Evolutionary conservation across 495 filamentous ascomycete species (phyloP), one percentile per base, ranked within the genome.

Genomic region (Trichoderma reesei): DNA sequence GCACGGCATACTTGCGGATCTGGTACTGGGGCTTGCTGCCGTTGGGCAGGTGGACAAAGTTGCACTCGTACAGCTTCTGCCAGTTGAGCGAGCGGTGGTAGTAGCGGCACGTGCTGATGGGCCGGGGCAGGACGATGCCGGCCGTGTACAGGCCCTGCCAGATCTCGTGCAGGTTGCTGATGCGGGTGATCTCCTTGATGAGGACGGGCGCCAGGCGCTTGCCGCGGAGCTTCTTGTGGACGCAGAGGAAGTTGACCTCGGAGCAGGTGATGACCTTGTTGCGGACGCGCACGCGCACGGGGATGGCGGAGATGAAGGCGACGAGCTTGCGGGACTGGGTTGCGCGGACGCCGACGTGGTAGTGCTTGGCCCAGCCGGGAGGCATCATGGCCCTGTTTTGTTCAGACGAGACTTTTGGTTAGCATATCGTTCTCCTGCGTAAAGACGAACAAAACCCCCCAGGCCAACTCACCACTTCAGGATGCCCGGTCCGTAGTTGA

Each of bases 111-210:
- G 92, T 96, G 75, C 87, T 89, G 46, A 98, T 82, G 2, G 94
- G 95, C 37, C 86, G 93, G 7, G 94, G 95, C 3, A 98, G 80
- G 37, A 98, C 85, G 26, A 93, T 84, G 42, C 94, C 94, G 34
- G 85, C 94, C 1, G 95, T 98, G 75, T 96, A 96, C 70, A 98
- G 90, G 41, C 93, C 95, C 73, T 97, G 93, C 79, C 85, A 98
- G 66, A 96, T 88, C 3, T 86, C 88, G 46, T 85, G 79, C 33
- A 88, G 70, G 73, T 98, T 93, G 78, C 90, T 92, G 60, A 90
- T 84, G 20, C 94, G 87, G 10, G 94, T 97, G 71, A 98, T 91
- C 72, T 98, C 94, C 72, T 97, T 95, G 77, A 98, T 98, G 46
- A 98, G 83, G 4, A 96, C 88, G 0, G 94, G 94, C 0, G 94